phyloP scores from a whole-genome alignment of 495 filamentous ascomycete species.

The Bathelium albidoporum region DNA sequence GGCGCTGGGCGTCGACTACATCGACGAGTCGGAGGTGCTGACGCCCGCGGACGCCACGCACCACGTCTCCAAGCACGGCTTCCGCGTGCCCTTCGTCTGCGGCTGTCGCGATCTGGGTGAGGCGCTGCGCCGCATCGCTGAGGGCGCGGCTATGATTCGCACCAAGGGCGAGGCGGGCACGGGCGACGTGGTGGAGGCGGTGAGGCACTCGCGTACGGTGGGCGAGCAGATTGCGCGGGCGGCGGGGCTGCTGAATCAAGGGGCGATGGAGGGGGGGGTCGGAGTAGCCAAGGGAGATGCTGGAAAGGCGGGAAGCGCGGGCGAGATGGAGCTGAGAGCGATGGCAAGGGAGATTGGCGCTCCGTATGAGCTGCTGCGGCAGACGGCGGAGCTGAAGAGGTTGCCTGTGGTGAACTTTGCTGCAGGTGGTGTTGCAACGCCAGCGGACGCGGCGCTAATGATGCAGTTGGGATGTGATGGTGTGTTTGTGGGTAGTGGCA shows the following conservation, averaged over 20 bases:
- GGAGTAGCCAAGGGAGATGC: background rate
- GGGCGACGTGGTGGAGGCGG: constrained; percentile 95
- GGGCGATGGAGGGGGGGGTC: background rate
- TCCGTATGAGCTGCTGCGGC: constrained; percentile 65
- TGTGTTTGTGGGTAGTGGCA: constrained; percentile 92
- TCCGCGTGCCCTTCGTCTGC: constrained; percentile 87
- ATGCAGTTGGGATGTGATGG: constrained; percentile 98
- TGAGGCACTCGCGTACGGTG: constrained; percentile 89
- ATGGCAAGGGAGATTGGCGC: constrained; percentile 73
- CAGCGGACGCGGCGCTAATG: constrained; percentile 95
- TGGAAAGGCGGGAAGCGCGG: constrained; percentile 29
- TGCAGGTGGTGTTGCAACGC: constrained; percentile 92
- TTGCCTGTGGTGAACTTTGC: constrained; percentile 98
- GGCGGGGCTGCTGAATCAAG: constrained; percentile 13
- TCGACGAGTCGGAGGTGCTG: constrained; percentile 94
- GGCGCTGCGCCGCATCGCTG: constrained; percentile 79
- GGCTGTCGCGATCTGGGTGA: constrained; percentile 94
- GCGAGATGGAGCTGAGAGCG: constrained; percentile 57
- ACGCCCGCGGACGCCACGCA: constrained; percentile 84
- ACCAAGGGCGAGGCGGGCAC: constrained; percentile 98
- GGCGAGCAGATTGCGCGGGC: constrained; percentile 73
- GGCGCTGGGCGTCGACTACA: constrained; percentile 89
- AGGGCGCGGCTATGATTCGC: constrained; percentile 97
- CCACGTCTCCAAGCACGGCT: constrained; percentile 84
- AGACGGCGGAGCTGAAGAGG: constrained; percentile 76